Base-by-base conservation (phyloP, 495 filamentous ascomycete genomes). In the Hyaloscypha finlandica region DNA sequence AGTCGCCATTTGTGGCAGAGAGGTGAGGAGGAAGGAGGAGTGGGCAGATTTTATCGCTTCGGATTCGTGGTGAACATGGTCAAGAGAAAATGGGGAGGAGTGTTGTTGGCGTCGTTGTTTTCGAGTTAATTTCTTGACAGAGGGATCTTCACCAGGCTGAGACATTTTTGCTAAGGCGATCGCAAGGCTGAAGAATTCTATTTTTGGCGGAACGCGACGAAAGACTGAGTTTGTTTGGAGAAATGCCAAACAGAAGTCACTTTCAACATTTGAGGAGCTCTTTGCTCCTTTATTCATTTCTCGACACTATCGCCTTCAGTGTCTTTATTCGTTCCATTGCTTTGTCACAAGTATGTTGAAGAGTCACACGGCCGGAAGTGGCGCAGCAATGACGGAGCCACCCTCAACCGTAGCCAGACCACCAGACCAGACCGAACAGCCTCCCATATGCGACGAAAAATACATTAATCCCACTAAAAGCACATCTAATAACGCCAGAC, bases 401-500 rank as follows among this genome's bases (percentile, higher is more conserved):
- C 16, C 2, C 42, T 48, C 2, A 48, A 19, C 42, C 42, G 4
- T 3, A 48, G 1, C 4, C 42, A 31, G n/a, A n/a, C n/a, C n/a
- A n/a, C n/a, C n/a, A n/a, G n/a, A 59, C 30, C 56, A 12, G 29
- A 35, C 56, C 51, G n/a, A 51, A 45, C 11, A 62, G 29, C 42
- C 42, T 4, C 4, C 42, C 42, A 37, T 19, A 48, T 48, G 11
- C 42, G 42, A 6, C 16, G 42, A 35, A 42, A 25, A n/a, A 60
- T 5, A 37, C 19, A 60, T 42, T 31, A 37, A 60, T 5, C 20
- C 11, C 53, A 20, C 51, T 35, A 19, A 51, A 20, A 22, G 12
- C 55, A 67, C 55, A 45, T 55, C 58, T 66, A 58, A 59, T 14
- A 65, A 66, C 69, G 57, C 69, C 69, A 22, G 45, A 65, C 66